Evolutionary conservation across 805 yeast genomes (phyloP).

Genomic region (Clavispora fructus): DNA sequence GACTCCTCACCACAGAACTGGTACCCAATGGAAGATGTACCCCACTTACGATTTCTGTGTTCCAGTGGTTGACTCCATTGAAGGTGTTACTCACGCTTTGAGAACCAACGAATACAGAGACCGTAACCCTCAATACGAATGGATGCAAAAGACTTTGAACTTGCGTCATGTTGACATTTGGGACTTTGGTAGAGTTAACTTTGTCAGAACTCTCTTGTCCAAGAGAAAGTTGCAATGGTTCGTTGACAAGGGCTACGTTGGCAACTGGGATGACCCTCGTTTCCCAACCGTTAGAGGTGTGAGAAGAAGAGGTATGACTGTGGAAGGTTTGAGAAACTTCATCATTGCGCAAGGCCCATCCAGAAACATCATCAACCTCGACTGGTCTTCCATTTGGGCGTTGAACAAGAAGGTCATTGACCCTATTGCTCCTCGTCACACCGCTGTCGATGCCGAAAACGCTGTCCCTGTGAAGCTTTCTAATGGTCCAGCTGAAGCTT

Average conservation of each 20-base stretch:
- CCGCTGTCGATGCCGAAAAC: conserved; percentile 63
- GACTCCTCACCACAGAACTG: conserved; percentile 98
- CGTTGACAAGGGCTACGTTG: conserved; percentile 83
- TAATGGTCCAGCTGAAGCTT: conserved; percentile 63
- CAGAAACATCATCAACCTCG: conserved; percentile 91
- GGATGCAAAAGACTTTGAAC: conserved; percentile 80
- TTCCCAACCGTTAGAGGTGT: conserved; percentile 99
- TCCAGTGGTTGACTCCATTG: conserved; percentile 90
- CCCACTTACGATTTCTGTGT: conserved; percentile 99
- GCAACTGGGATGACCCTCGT: conserved; percentile 98
- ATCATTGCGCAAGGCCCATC: conserved; percentile 97
- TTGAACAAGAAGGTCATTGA: conserved; percentile 95
- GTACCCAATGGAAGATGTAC: conserved; percentile 87
- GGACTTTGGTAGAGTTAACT: conserved; percentile 98
- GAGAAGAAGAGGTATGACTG: conserved; percentile 99
- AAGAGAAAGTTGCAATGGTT: conserved; percentile 99
- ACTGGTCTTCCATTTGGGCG: conserved; percentile 98
- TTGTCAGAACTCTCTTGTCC: conserved; percentile 89
- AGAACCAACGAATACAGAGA: conserved; percentile 99
- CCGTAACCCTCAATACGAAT: conserved; percentile 95
- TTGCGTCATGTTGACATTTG: conserved; percentile 93
- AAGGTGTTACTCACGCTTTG: conserved; percentile 96
- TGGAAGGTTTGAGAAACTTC: conserved; percentile 93
- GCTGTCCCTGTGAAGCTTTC: conserved; percentile 66
- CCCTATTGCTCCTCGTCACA: conserved; percentile 93